Evolutionary conservation across 108 stramenopile species (phyloP), one percentile per base, ranked within the genome.

Genomic region (Mediolabrus comicus): DNA sequence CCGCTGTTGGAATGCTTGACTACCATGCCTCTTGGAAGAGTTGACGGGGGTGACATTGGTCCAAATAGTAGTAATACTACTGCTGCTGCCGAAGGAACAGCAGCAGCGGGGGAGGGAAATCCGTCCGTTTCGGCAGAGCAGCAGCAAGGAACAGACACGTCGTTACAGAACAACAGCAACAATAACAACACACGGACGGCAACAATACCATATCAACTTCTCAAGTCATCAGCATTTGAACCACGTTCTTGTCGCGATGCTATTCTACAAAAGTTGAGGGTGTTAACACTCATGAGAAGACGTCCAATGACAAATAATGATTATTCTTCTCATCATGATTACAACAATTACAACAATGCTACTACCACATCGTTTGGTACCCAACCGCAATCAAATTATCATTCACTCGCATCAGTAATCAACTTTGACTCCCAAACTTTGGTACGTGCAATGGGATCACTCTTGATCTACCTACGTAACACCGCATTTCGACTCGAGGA

Each of bases 401-500:
- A 95, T 71, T 77, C 88, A 4, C 55, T 95, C 57, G 80, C 89
- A 10, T 80, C 92, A 2, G 54, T 96, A 3, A 68, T 96, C 59
- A 82, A 96, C 73, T 92, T 93, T 72, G 87, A 93, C 55, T 90
- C 92, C 5, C 76, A 80, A 38, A 78, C 80, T 11, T 81, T 87
- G 19, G 72, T 93, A 13, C 80, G 86, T 61, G 89, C 92, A 10
- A 53, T 96, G 4, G 95, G 95, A 2, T 85, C 89, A 8, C 69
- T 96, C 4, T 39, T 96, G 10, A 85, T 76, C 1, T 89, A 87
- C 61, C 80, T 96, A 14, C 83, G 88, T 52, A 67, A 57, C 19
- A 91, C 92, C 2, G 72, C 87, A 7, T 92, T 90, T 69, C 81
- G 88, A 12, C 61, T 92, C 1, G 87, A 87, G 59, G 84, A 91